phyloP scores from a whole-genome alignment of 495 filamentous ascomycete species.

The Trichoderma virens region DNA sequence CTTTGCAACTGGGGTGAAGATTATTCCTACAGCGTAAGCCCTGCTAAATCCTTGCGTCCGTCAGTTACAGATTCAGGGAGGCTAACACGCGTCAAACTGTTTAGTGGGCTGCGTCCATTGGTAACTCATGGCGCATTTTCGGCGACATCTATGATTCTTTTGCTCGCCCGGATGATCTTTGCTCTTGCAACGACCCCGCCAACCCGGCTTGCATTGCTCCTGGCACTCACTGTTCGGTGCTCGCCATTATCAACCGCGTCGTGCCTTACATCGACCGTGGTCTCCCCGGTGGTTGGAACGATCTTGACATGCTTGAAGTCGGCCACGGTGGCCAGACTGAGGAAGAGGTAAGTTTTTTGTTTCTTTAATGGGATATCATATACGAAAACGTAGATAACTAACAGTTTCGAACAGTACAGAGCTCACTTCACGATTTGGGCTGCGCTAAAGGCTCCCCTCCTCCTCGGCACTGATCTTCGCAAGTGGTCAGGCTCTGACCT shows the following conservation, averaged over 20 bases:
- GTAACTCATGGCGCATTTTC: not conserved
- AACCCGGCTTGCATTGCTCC: conserved; percentile 5
- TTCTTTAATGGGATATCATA: not conserved
- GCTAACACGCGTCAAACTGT: not conserved
- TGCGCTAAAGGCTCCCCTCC: conserved; percentile 29
- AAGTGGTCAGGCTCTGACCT: conserved; percentile 38
- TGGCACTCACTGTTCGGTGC: conserved; percentile 2
- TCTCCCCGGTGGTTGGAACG: conserved; percentile 45
- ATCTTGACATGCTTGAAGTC: conserved; percentile 61
- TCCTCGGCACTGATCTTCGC: conserved; percentile 34
- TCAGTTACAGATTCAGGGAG: not conserved
- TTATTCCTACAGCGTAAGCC: not conserved
- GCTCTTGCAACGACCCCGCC: conserved; percentile 1
- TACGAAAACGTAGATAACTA: not conserved
- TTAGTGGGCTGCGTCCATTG: not conserved
- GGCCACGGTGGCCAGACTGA: conserved; percentile 47
- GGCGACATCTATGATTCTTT: not conserved
- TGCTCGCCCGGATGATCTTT: conserved; percentile 1
- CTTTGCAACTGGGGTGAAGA: conserved; percentile 4
- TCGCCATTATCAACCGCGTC: not conserved
- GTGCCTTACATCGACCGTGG: conserved; percentile 1
- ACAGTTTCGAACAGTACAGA: conserved; percentile 19
- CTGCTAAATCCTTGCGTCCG: too few relatives aligned
- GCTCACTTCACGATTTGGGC: conserved; percentile 37
- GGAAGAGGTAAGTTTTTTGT: not conserved